phyloP scores from a whole-genome alignment of 495 filamentous ascomycete genomes.

The Chaetomium cochliodes region DNA sequence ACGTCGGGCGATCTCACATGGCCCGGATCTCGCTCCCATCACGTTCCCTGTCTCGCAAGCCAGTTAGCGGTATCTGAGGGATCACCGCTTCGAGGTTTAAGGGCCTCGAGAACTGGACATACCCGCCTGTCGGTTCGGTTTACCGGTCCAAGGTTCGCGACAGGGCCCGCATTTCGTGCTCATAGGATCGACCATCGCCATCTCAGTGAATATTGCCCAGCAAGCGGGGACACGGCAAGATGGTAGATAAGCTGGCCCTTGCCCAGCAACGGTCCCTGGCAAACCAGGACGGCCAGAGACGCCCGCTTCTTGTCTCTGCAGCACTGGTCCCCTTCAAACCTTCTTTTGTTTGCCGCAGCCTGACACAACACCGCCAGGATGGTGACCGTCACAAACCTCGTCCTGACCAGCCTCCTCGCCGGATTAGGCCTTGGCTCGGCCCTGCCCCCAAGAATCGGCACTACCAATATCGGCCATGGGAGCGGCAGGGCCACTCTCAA shows the following conservation, averaged over 20 bases:
- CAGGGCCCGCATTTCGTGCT: slow-evolving; percentile 4
- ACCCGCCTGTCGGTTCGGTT: not conserved
- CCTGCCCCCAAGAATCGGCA: slow-evolving; percentile 36
- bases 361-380: slow-evolving; percentile 10
- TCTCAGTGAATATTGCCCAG: slow-evolving; percentile 9
- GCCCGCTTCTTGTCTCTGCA: not conserved
- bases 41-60: not conserved
- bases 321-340: not conserved
- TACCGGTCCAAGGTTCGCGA: not conserved
- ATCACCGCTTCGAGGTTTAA: not conserved
- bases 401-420: slow-evolving; percentile 26
- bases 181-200: slow-evolving; percentile 11
- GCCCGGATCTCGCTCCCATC: not conserved
- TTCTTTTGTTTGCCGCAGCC: not conserved
- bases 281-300: not conserved
- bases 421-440: slow-evolving; percentile 29
- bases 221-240: not conserved
- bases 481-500: slow-evolving; percentile 46
- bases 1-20: not conserved
- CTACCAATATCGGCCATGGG: slow-evolving; percentile 18
- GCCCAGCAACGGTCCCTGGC: not conserved
- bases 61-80: not conserved
- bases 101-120: not conserved
- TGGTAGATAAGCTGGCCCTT: slow-evolving; percentile 22
- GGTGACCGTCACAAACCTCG: slow-evolving; percentile 26